Evolutionary conservation across 83 land plant genomes (phyloP), one percentile per base, ranked within the genome.

Genomic region (Isoetes engelmannii): DNA sequence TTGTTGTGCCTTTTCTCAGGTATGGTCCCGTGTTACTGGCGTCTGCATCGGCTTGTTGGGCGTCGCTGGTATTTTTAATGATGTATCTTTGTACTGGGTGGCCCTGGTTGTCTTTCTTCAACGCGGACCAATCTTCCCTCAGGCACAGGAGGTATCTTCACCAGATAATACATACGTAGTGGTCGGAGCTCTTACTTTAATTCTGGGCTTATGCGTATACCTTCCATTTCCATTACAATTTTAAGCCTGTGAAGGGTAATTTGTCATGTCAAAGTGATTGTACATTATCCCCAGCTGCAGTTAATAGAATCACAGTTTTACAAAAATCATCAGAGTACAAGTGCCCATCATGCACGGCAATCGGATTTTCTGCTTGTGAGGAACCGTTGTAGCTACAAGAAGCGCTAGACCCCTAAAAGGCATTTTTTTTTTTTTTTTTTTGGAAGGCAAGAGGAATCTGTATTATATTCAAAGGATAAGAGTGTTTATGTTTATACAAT

Each of bases 51-150:
- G 69, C 10, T 80, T 92, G 21, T 87, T 92, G 6, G 97, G 97
- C 44, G 18, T 92, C 12, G 66, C 89, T 53, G 82, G 97, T 5
- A 50, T 92, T 6, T 84, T 92, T 79, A 92, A 63, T 58, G 97
- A 92, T 72, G 87, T 92, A 4, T 84, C 97, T 19, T 82, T 92
- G 61, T 92, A 92, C 48, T 92, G 97, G 97, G 95, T 85, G 1
- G 92, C 71, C 8, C 61, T 89, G 41, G 75, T 87, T 68, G 75
- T 92, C 57, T 87, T 92, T 77, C 73, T 92, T 47, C 97, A 92
- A 64, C 83, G 97, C 63, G 97, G 97, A 4, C 97, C 97, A 37
- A 82, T 87, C 48, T 67, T 89, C 60, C 97, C 97, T 48, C 86
- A 87, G 5, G 70, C 87, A 10, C 91, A 92, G 72, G 97, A 92